These are phyloP conservation scores for Gymnopus androsaceus DNA, from an alignment of 1,284 basidiomycete genomes.

Conservation along the genomic window DNA sequence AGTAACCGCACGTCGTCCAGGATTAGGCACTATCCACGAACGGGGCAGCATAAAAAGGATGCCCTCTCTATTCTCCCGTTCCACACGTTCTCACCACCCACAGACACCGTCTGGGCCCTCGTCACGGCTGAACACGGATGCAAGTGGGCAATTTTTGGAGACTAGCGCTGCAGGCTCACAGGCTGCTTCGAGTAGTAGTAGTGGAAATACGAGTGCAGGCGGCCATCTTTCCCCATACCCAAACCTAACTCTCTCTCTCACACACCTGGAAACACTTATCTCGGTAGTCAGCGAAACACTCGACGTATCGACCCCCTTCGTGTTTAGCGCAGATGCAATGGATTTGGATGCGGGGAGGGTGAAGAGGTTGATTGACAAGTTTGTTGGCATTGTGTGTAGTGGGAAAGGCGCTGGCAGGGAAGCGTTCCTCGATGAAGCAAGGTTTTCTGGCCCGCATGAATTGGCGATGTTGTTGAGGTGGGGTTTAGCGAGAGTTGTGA, in stretches of 20 bases:
- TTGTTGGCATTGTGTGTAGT: slow-evolving; percentile 67
- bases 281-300: neutral
- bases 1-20: no score
- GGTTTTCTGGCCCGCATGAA: slow-evolving; percentile 83
- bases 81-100: no score
- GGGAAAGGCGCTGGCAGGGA: slow-evolving; percentile 30
- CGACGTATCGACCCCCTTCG: slow-evolving; percentile 66
- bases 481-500: slow-evolving; percentile 74
- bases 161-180: neutral
- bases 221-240: neutral
- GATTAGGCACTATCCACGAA: no score
- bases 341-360: slow-evolving; percentile 76
- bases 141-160: no score
- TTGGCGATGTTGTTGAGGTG: slow-evolving; percentile 85
- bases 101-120: no score
- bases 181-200: neutral
- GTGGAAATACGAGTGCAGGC: neutral
- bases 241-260: neutral
- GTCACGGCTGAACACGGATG: no score
- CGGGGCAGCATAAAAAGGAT: no score
- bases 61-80: no score
- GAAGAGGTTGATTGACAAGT: slow-evolving; percentile 73
- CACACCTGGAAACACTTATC: neutral
- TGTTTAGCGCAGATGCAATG: slow-evolving; percentile 85
- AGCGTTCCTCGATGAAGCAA: slow-evolving; percentile 73